Percentiles rank a stretch among this genome's conserved stretches.
Conservation (phyloP, 164 flowering plant species). For the Stephania yunnanensis region DNA sequence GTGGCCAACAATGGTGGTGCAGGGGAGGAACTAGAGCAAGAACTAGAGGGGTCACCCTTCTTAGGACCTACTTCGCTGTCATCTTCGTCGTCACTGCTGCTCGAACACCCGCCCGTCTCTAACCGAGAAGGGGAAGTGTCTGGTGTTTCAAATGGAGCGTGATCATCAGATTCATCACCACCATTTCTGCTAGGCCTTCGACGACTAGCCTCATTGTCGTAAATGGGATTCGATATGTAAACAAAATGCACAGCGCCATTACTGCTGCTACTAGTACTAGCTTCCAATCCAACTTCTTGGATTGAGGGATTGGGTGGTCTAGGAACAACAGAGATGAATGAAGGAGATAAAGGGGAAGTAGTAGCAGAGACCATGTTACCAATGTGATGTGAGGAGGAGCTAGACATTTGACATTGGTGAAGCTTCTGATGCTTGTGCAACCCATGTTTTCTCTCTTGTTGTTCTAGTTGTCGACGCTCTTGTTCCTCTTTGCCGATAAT, state of each 20-base stretch:
- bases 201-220: conserved; percentile 25
- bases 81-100: conserved; percentile 21
- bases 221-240: conserved; percentile 85
- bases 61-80: background rate
- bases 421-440: conserved; percentile 15
- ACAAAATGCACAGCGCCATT: conserved; percentile 34
- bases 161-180: background rate
- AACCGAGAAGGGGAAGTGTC: conserved; percentile 67
- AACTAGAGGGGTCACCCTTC: background rate
- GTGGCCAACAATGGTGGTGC: conserved; percentile 10
- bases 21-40: background rate
- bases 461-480: background rate
- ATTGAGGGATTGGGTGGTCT: conserved; percentile 8
- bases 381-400: conserved; percentile 18
- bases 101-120: conserved; percentile 22
- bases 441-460: conserved; percentile 11
- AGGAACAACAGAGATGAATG: conserved; percentile 2
- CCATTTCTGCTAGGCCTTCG: conserved; percentile 14
- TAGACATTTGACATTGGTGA: conserved; percentile 14
- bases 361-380: conserved; percentile 18
- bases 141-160: conserved; percentile 76
- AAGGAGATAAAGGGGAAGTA: conserved; percentile 16
- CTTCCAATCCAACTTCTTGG: conserved; percentile 15
- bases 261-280: background rate
- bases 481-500: conserved; percentile 23